Conservation (phyloP, 352 stramenopile species). For the Globisporangium splendens region DNA sequence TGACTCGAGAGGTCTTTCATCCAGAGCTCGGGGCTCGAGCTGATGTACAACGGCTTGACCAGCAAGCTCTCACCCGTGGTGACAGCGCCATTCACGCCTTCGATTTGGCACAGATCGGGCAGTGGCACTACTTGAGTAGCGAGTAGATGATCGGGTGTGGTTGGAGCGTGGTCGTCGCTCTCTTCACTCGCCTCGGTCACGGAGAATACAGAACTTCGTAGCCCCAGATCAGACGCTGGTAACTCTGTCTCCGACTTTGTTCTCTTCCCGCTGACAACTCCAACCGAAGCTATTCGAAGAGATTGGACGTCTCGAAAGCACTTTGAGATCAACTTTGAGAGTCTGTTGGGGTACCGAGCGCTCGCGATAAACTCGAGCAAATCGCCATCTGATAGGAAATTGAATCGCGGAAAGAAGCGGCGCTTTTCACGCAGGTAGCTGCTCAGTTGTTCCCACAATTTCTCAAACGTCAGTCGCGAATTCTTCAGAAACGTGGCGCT, state of each 20-base stretch:
- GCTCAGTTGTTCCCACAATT: slow-evolving; percentile 53
- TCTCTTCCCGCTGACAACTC: background rate
- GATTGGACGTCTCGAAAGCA: slow-evolving; percentile 44
- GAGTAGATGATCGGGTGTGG: background rate
- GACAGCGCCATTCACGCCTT: slow-evolving; percentile 27
- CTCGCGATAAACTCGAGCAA: slow-evolving; percentile 53
- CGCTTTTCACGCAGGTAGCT: slow-evolving; percentile 60
- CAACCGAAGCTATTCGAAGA: slow-evolving; percentile 21
- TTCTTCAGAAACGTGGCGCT: slow-evolving; percentile 46
- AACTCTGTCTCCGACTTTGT: background rate
- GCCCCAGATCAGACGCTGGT: background rate
- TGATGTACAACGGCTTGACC: slow-evolving; percentile 41
- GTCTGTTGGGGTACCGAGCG: slow-evolving; percentile 26
- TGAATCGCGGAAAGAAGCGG: slow-evolving; percentile 49
- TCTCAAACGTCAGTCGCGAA: slow-evolving; percentile 36
- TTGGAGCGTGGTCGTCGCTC: background rate
- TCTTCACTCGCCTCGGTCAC: slow-evolving; percentile 12
- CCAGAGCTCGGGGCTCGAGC: slow-evolving; percentile 52
- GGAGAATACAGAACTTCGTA: slow-evolving; percentile 3
- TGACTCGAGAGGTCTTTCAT: slow-evolving; percentile 55
- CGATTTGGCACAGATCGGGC: slow-evolving; percentile 31
- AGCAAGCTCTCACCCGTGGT: slow-evolving; percentile 24
- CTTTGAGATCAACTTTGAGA: slow-evolving; percentile 43
- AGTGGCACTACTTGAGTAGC: background rate
- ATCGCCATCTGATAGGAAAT: slow-evolving; percentile 65